Base-by-base conservation (phyloP, 1,284 basidiomycete species). In the Irpex sp. region DNA sequence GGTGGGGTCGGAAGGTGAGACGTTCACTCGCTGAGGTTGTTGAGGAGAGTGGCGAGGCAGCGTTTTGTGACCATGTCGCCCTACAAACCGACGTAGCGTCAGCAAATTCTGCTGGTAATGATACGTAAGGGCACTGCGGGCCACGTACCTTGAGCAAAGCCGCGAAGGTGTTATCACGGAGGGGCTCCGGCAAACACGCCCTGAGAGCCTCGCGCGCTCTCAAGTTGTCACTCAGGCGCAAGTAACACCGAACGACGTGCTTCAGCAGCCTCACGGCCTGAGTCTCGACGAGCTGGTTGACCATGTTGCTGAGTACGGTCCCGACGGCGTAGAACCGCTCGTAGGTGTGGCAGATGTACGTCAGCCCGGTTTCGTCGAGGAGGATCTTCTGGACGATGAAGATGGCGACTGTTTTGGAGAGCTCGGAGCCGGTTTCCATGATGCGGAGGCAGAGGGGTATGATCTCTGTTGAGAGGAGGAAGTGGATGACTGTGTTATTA, bases 381-480 rank as follows among this genome's bases (percentile, higher is more conserved):
- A 99, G 83, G 69, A 99, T 99, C 82, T 99, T 99, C 77, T 99
- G 97, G 2, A 99, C 97, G 73, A 99, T 99, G 78, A 99, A 99
- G 73, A 99, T 99, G 57, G 97, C 97, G 55, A 99, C 97, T 0
- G 97, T 99, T 80, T 99, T 99, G 67, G 92, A 95, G n/a, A 99
- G 86, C 72, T 99, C 97, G 5, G 96, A 97, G 56, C 97, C 97
- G 0, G 97, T 99, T 79, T 99, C 97, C 97, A 99, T 99, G 78
- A 99, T 99, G 60, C 97, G 91, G 59, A 99, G 86, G 75, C 97
- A 99, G 64, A 99, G 90, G 26, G 97, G 97, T 73, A 99, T 99
- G 76, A 99, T 99, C 81, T 99, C 97, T 59, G 97, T 99, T 8
- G 97, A 98, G 48, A 99, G 86, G 57, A 99, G 85, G 81, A 99